Evolutionary conservation across 2,329 filamentous ascomycete species (phyloP).

Genomic region (Scytalidium lignicola): DNA sequence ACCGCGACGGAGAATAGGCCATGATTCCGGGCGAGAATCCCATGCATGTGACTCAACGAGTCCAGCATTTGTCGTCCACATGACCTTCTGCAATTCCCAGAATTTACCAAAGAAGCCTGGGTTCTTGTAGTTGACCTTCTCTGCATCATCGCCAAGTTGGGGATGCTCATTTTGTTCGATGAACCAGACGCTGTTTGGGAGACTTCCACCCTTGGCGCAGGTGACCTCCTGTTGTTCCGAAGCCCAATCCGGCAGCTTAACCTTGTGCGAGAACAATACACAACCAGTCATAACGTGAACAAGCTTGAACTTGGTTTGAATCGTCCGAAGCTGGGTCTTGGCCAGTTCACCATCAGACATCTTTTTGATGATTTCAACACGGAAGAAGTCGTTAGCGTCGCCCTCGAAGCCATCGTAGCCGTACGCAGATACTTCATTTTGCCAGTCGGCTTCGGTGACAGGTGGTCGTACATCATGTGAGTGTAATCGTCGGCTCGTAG

Average conservation of each 20-base stretch:
- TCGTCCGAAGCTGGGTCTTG: conserved; percentile 83
- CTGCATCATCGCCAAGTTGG: conserved; percentile 64
- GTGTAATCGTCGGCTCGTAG: conserved; percentile 84
- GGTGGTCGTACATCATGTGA: conserved; percentile 91
- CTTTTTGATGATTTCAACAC: conserved; percentile 88
- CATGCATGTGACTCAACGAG: conserved; percentile 95
- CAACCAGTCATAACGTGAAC: conserved; percentile 97
- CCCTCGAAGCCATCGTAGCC: conserved; percentile 96
- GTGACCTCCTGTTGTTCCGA: conserved; percentile 99
- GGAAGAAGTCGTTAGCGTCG: conserved; percentile 94
- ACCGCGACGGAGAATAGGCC: conserved; percentile 85
- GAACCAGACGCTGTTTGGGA: conserved; percentile 98
- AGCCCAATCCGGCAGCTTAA: conserved; percentile 96
- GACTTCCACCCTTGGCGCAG: conserved; percentile 82
- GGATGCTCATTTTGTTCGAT: conserved; percentile 88
- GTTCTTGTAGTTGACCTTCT: conserved; percentile 93
- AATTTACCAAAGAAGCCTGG: conserved; percentile 98
- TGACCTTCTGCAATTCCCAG: conserved; percentile 93
- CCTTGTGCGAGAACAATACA: conserved; percentile 95
- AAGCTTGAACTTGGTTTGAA: conserved; percentile 93
- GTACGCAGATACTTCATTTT: conserved; percentile 94
- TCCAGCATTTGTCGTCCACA: conserved; percentile 98
- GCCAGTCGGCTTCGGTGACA: conserved; percentile 85
- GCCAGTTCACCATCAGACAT: conserved; percentile 74
- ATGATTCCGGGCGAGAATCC: conserved; percentile 91